Evolutionary conservation across 1,139 yeast species (phyloP), one percentile per base, ranked within the genome.

Genomic region (Debaryomyces sp.): DNA sequence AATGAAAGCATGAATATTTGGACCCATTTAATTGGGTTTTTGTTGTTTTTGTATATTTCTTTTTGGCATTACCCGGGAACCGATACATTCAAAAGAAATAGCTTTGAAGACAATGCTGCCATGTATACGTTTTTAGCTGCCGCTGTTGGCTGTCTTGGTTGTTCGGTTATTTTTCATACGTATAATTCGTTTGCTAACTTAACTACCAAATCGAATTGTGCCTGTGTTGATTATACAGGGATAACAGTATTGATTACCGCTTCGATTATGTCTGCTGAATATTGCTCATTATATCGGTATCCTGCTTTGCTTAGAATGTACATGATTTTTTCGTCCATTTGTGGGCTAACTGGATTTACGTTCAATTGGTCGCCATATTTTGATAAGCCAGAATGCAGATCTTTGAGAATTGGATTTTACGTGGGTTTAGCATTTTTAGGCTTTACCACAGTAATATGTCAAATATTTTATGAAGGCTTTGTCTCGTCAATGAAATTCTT

Each of bases 181-280:
- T 92, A 90, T 66, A 83, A 88, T 50, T 86, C 91, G 53, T 87
- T 91, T 56, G 84, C 95, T 17, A 79, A 80, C 48, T 68, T 87
- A 43, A 70, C 77, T 23, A 68, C 84, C 50, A 79, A 96, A 63
- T 78, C 85, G 53, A 80, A 82, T 50, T 89, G 89, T 68, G 97
- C 97, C 0, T 94, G 99, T 67, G 85, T 92, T 42, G 99, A 94
- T 70, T 94, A 94, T 66, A 87, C 96, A 6, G 99, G 99, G 1
- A 94, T 94, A 57, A 90, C 97, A 0, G 80, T 91, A 10, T 73
- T 94, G 53, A 91, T 94, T 56, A 87, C 97, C 0, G 92, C 96
- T n/a, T 89, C 96, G 1, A 87, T 94, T 45, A 74, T 94, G 39
- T 82, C 96, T 4, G 87, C 94, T 0, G 97, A 92, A 66, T 91